Conservation (phyloP, 139 green algal species). For the Chlorella sp. region DNA sequence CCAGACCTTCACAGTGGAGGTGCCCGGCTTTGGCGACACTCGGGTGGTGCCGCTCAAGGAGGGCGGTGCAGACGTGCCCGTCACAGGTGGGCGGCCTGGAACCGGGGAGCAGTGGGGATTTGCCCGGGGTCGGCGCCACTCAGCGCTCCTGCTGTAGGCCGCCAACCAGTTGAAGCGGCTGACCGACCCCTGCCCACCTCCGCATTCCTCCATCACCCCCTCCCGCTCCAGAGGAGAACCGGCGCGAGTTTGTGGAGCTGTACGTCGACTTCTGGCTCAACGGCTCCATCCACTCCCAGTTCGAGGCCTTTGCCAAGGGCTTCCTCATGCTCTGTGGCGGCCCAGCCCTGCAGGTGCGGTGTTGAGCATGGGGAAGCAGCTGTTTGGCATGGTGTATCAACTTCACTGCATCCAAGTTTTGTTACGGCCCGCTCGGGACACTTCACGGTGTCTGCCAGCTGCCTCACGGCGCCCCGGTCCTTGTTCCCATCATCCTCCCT, state of each 20-base stretch:
- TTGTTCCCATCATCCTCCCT: not conserved
- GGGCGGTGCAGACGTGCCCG: slow-evolving; percentile 73
- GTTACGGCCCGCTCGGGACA: too few species aligned
- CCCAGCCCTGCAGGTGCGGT: slow-evolving; percentile 57
- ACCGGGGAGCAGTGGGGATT: not conserved
- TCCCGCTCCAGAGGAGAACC: slow-evolving; percentile 77
- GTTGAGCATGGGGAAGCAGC: not conserved
- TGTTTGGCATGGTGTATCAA: too few species aligned
- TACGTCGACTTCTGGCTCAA: slow-evolving; percentile 86
- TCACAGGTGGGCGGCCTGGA: slow-evolving; percentile 57
- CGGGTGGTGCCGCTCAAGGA: slow-evolving; percentile 60
- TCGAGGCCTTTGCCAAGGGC: slow-evolving; percentile 86
- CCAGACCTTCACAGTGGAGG: slow-evolving; percentile 82
- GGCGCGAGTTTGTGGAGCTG: slow-evolving; percentile 84
- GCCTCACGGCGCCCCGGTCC: not conserved
- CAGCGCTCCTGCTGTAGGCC: not conserved
- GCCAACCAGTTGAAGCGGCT: not conserved
- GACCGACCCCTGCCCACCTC: too few species aligned
- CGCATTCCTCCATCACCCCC: not conserved
- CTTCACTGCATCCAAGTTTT: too few species aligned
- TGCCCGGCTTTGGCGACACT: slow-evolving; percentile 75
- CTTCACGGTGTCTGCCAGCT: not conserved
- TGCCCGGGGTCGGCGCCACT: not conserved
- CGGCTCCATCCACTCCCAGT: slow-evolving; percentile 70
- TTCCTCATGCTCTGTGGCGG: slow-evolving; percentile 91